Percentiles rank a stretch among this genome's conserved stretches.
Evolutionary conservation across 176 grass and related monocot species (phyloP).

Genomic region (Guadua angustifolia): DNA sequence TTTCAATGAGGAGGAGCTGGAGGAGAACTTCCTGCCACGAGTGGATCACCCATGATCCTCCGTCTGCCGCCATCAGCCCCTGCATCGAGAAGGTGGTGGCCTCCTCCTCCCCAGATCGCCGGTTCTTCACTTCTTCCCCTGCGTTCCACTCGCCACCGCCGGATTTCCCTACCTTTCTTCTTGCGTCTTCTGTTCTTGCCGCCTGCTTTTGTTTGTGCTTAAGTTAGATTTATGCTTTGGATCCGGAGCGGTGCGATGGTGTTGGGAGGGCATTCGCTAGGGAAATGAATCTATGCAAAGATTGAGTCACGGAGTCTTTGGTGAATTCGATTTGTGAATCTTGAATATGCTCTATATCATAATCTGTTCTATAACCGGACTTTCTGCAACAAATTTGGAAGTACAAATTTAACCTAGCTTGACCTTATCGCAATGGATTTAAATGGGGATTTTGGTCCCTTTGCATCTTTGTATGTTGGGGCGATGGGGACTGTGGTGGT

Average conservation of each 20-base stretch:
- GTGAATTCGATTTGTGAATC: conserved; percentile 18
- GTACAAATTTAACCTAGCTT: conserved; percentile 22
- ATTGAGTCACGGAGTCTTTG: neutral
- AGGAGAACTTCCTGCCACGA: too few relatives aligned
- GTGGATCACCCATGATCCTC: too few relatives aligned
- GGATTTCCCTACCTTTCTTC: neutral
- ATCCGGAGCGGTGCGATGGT: conserved; percentile 25
- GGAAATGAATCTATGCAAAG: neutral
- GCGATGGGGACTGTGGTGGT: conserved; percentile 16
- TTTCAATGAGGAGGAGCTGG: too few relatives aligned
- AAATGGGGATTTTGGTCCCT: conserved; percentile 6
- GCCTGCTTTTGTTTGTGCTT: neutral
- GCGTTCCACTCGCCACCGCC: neutral
- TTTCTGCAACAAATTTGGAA: neutral
- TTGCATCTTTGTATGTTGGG: conserved; percentile 11
- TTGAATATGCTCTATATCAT: neutral
- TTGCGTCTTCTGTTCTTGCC: neutral
- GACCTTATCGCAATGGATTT: neutral
- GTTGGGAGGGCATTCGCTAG: conserved; percentile 2
- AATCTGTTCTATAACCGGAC: neutral
- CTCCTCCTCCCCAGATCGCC: neutral
- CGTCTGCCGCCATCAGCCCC: too few relatives aligned
- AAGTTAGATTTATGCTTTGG: conserved; percentile 11
- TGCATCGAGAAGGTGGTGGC: conserved; percentile 74
- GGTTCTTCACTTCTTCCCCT: neutral